Conservation (phyloP, 805 yeast species). For the Metschnikowia kunwiensis region DNA sequence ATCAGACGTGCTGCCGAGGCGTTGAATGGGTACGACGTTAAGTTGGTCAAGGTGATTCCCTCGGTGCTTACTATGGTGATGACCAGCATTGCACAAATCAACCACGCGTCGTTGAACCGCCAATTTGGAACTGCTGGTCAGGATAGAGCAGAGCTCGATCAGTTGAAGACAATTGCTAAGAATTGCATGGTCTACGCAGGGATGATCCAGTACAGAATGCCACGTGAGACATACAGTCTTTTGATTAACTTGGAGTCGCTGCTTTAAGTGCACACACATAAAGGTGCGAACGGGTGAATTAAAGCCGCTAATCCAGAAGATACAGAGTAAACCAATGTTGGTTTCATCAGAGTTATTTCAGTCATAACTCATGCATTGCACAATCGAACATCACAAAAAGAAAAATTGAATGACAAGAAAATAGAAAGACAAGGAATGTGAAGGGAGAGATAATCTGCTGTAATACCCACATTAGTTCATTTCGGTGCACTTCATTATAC, state of each 20-base stretch:
- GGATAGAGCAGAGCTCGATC: conserved; percentile 48
- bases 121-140: conserved; percentile 45
- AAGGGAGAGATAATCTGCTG: too few relatives aligned
- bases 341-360: too few relatives aligned
- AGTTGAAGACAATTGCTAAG: conserved; percentile 60
- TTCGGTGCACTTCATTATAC: too few relatives aligned
- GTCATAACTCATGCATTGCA: too few relatives aligned
- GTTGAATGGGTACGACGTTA: conserved; percentile 56
- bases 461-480: too few relatives aligned
- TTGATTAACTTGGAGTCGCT: conserved; percentile 60
- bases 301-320: too few relatives aligned
- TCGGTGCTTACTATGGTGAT: conserved; percentile 74
- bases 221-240: conserved; percentile 73
- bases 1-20: conserved; percentile 65
- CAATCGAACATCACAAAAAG: too few relatives aligned
- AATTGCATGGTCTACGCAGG: conserved; percentile 95
- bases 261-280: too few relatives aligned
- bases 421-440: background rate
- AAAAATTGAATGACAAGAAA: background rate
- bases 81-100: conserved; percentile 66
- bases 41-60: conserved; percentile 76
- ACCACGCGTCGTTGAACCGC: conserved; percentile 42
- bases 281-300: too few relatives aligned
- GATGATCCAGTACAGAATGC: conserved; percentile 90
- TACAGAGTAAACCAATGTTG: too few relatives aligned